Evolutionary conservation across 352 stramenopile genomes (phyloP), one percentile per base, ranked within the genome.

Genomic region (Phytophthora sp.): DNA sequence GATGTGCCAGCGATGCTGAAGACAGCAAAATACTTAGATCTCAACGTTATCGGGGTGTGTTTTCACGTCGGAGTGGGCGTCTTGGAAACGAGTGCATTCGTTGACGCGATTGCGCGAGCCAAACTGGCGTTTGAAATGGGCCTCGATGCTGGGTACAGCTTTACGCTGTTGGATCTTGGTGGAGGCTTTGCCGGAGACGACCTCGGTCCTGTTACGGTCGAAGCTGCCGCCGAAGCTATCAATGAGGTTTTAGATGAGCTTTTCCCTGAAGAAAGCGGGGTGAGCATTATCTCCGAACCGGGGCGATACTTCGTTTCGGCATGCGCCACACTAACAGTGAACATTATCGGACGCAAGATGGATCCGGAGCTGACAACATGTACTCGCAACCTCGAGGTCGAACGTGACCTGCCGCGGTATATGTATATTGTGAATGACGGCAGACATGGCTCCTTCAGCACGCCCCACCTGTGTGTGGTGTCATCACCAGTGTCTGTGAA

Each of bases 11-110:
- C 34, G n/a, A 60, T 97, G n/a, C 34, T 97, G 13, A 57, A 69
- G 20, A 75, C 75, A 3, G 88, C 87, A 2, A 84, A 88, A 30
- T 52, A 69, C 5, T 66, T 87, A 12, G 71, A 72, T 28, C 67
- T 97, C 15, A 71, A 91, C 28, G 71, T 97, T 17, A 69, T 89
- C 2, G 92, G 92, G 9, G 80, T 97, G 23, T 87, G 78, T 24
- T 98, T 96, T 69, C 92, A 98, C 72, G 89, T 97, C 5, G 92
- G 91, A 2, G 80, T 79, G 21, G 92, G 92, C 6, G 93, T 91
- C 35, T 62, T 91, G 23, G 78, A 93, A 65, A 70, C 82, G 0
- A 77, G 66, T 2, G 71, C 81, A 1, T 97, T 95, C 54, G 63
- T 84, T 15, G 76, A 96, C 46, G 91, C 91, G 13, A 77, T 97